Conservation (phyloP, 2,329 filamentous ascomycete species). For the Calonectria pauciramosa region DNA sequence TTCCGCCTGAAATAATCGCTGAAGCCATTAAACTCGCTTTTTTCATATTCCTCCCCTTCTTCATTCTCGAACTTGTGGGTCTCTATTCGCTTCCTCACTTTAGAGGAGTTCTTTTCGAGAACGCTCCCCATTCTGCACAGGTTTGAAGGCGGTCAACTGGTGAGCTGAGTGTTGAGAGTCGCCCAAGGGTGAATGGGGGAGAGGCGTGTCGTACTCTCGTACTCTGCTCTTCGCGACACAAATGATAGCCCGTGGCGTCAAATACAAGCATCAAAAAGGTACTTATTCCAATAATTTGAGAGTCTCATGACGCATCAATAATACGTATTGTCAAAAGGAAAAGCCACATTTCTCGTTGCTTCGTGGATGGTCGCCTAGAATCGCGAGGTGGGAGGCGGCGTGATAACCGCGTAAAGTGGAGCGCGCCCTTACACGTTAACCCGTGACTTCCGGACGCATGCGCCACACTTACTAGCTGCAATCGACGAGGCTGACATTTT, state of each 20-base stretch:
- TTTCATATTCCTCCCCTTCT: conserved; percentile 90
- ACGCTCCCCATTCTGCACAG: conserved; percentile 67
- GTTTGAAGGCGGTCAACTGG: background rate
- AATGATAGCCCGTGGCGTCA: background rate
- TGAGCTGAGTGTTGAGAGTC: background rate
- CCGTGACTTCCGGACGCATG: conserved; percentile 48
- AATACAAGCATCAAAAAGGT: background rate
- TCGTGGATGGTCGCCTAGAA: background rate
- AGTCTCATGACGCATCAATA: background rate
- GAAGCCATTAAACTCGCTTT: conserved; percentile 90
- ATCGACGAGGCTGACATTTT: conserved; percentile 33
- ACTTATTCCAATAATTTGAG: background rate
- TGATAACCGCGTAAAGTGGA: conserved; percentile 55
- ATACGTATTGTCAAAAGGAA: background rate
- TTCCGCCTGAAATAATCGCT: conserved; percentile 94
- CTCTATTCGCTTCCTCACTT: conserved; percentile 73
- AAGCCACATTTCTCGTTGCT: background rate
- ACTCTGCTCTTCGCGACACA: background rate
- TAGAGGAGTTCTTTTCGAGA: conserved; percentile 74
- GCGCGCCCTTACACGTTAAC: conserved; percentile 55
- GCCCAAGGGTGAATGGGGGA: background rate
- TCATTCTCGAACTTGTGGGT: conserved; percentile 82
- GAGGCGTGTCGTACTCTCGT: background rate
- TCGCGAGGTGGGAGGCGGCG: conserved; percentile 11
- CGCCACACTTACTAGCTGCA: conserved; percentile 41